Conservation (phyloP, 257 asterid species). For the Ajuga chamaepitys region DNA sequence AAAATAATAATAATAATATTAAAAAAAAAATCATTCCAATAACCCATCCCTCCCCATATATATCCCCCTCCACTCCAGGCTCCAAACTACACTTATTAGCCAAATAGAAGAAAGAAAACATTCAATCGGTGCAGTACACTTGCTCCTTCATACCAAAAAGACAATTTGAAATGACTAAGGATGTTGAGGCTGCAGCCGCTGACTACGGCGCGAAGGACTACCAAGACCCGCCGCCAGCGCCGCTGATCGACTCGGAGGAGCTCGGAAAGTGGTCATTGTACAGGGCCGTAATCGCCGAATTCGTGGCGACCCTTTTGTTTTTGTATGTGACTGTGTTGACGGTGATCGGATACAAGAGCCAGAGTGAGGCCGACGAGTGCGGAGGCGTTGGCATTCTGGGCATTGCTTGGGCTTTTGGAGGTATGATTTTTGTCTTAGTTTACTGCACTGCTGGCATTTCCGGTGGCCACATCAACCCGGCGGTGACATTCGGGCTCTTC, state of each 20-base stretch:
- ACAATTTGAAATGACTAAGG: slow-evolving; percentile 55
- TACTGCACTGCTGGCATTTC: slow-evolving; percentile 86
- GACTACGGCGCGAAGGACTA: slow-evolving; percentile 50
- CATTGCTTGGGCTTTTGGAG: slow-evolving; percentile 85
- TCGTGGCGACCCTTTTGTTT: slow-evolving; percentile 60
- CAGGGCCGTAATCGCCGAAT: slow-evolving; percentile 69
- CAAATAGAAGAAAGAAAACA: too few species aligned
- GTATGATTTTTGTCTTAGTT: slow-evolving; percentile 75
- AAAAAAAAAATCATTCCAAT: too few species aligned
- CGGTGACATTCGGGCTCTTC: slow-evolving; percentile 59
- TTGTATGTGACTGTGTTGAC: slow-evolving; percentile 60
- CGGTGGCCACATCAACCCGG: too few species aligned
- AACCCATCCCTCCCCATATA: too few species aligned
- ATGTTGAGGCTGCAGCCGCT: slow-evolving; percentile 35
- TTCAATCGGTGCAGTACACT: too few species aligned
- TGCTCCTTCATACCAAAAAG: too few species aligned
- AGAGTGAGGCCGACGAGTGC: slow-evolving; percentile 38
- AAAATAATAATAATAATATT: too few species aligned
- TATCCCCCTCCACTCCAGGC: too few species aligned
- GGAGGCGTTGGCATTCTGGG: slow-evolving; percentile 83
- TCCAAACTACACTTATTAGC: too few species aligned
- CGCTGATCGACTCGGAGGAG: slow-evolving; percentile 48
- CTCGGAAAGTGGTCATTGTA: slow-evolving; percentile 60
- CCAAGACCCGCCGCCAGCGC: slow-evolving; percentile 70
- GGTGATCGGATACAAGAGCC: slow-evolving; percentile 67